phyloP scores from a whole-genome alignment of 148 eudicot genomes.

The Bassia scoparia region DNA sequence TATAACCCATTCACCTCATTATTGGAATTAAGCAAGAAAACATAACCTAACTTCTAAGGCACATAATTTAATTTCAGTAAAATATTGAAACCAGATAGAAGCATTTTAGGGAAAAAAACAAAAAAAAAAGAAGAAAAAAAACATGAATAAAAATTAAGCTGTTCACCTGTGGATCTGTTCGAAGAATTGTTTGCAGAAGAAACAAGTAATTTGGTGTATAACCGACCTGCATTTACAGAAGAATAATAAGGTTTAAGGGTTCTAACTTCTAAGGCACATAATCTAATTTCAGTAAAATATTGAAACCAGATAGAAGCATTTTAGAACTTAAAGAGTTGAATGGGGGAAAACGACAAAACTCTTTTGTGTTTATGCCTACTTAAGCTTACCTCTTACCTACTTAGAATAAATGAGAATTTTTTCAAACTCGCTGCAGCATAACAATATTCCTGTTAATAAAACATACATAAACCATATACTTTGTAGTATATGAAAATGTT shows the following conservation, averaged over 20 bases:
- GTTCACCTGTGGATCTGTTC: conserved; percentile 38
- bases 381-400: conserved; percentile 23
- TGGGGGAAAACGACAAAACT: not conserved
- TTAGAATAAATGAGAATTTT: conserved; percentile 36
- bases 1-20: not conserved
- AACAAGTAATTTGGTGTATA: conserved; percentile 36
- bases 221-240: conserved; percentile 28
- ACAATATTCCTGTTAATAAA: not conserved
- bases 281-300: not conserved
- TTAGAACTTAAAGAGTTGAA: not conserved
- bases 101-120: not conserved
- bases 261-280: not conserved
- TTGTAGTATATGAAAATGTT: not conserved
- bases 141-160: not conserved
- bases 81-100: not conserved
- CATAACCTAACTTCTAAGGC: not conserved
- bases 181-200: conserved; percentile 36
- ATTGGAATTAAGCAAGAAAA: no score
- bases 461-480: not conserved
- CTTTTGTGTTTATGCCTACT: not conserved
- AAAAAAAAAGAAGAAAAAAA: no score
- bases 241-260: not conserved
- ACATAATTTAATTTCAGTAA: no score
- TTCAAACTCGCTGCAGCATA: conserved; percentile 31
- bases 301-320: not conserved